Percentiles rank a stretch among this genome's conserved stretches.
These are phyloP conservation scores for Smallanthus sonchifolius DNA, from an alignment of 129 eudicot genomes.

Conservation along the genomic window DNA sequence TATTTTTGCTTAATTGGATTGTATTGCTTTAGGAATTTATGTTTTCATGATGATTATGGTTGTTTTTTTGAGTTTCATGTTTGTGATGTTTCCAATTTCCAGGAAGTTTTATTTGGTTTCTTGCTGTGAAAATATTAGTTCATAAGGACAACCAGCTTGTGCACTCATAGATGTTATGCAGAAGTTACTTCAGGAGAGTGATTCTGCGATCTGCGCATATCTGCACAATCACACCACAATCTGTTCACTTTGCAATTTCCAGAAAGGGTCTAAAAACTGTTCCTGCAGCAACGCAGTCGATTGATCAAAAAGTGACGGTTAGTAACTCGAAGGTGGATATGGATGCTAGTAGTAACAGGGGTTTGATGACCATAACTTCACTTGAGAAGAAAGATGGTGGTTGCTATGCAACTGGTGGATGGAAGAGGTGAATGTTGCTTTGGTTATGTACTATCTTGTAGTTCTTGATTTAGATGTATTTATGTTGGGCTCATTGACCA, in stretches of 20 bases:
- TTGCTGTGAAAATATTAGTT: background rate
- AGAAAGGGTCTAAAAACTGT: slow-evolving; percentile 28
- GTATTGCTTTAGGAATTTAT: background rate
- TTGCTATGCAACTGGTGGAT: slow-evolving; percentile 73
- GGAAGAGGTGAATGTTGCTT: slow-evolving; percentile 63
- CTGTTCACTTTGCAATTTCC: slow-evolving; percentile 20
- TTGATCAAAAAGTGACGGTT: slow-evolving; percentile 20
- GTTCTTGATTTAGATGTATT: background rate
- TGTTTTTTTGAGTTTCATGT: background rate
- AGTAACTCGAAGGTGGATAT: slow-evolving; percentile 62
- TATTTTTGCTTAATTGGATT: background rate
- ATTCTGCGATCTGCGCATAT: slow-evolving; percentile 40
- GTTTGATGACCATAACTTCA: slow-evolving; percentile 31
- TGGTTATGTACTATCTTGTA: background rate
- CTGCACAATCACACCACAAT: slow-evolving; percentile 21
- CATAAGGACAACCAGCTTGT: slow-evolving; percentile 19
- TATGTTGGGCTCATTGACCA: background rate
- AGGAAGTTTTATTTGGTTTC: slow-evolving; percentile 8
- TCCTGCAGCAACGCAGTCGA: slow-evolving; percentile 11
- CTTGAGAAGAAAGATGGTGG: slow-evolving; percentile 61
- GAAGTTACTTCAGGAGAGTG: slow-evolving; percentile 43
- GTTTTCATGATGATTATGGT: background rate
- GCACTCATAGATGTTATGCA: slow-evolving; percentile 31
- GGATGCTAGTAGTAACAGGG: slow-evolving; percentile 31
- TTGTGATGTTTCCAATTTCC: slow-evolving; percentile 5